These are phyloP conservation scores for Neurospora sp. DNA, from an alignment of 495 filamentous ascomycete species.

Conservation along the genomic window DNA sequence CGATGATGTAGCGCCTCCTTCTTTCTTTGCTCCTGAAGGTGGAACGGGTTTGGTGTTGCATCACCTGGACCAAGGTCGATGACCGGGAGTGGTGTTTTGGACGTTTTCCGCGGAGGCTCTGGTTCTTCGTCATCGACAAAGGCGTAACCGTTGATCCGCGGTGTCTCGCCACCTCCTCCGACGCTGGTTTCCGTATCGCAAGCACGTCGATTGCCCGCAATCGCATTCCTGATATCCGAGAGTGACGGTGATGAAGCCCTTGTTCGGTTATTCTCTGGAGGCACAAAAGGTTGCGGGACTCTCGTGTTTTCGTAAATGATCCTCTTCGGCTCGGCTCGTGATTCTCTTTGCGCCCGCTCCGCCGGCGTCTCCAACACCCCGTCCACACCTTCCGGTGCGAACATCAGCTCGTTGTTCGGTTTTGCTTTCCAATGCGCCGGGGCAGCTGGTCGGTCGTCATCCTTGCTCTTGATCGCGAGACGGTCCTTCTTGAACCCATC, in stretches of 20 bases:
- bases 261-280: constrained; percentile 11
- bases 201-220: constrained; percentile 59
- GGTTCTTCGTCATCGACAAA: constrained; percentile 79
- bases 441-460: constrained; percentile 60
- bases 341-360: constrained; percentile 58
- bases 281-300: constrained; percentile 37
- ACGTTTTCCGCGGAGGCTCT: constrained; percentile 17
- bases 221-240: constrained; percentile 79
- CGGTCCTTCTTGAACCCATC: constrained; percentile 43
- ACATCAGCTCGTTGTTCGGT: constrained; percentile 84
- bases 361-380: constrained; percentile 54
- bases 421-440: constrained; percentile 66
- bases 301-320: constrained; percentile 80
- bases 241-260: constrained; percentile 68
- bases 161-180: constrained; percentile 60
- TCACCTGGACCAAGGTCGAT: constrained; percentile 51
- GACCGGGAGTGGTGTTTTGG: constrained; percentile 6
- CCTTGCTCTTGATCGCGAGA: constrained; percentile 48
- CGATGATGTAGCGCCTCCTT: constrained; percentile 78
- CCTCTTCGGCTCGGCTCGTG: constrained; percentile 63
- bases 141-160: constrained; percentile 81
- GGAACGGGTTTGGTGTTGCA: constrained; percentile 68
- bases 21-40: constrained; percentile 62
- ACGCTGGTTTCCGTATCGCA: constrained; percentile 58
- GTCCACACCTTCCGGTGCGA: constrained; percentile 63